Conservation (phyloP, 1,139 yeast species). For the Entelexis sorbosivorans region DNA sequence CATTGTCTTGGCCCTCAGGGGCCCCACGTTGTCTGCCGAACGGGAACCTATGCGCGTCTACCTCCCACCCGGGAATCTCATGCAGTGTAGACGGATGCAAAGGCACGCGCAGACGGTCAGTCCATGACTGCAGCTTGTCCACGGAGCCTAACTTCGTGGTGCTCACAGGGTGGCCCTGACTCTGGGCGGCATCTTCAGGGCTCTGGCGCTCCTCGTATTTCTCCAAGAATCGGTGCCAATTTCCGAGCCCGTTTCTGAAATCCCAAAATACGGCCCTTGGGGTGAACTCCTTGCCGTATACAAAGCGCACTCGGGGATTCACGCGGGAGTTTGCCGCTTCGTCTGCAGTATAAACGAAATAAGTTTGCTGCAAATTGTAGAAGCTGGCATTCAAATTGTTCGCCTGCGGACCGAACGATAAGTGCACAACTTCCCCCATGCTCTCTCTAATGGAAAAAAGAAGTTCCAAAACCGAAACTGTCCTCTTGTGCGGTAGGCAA, state of each 20-base stretch:
- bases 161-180: slow-evolving; percentile 2
- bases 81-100: slow-evolving; percentile 52
- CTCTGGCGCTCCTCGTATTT: slow-evolving; percentile 6
- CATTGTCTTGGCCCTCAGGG: slow-evolving; percentile 25
- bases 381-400: slow-evolving; percentile 69
- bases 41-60: slow-evolving; percentile 34
- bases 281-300: slow-evolving; percentile 46
- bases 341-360: slow-evolving; percentile 41
- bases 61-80: slow-evolving; percentile 47
- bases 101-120: slow-evolving; percentile 64
- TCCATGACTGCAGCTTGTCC: slow-evolving; percentile 41
- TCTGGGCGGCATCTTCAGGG: not conserved
- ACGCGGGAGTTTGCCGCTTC: slow-evolving; percentile 31
- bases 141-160: not conserved
- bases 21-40: slow-evolving; percentile 35
- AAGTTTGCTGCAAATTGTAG: slow-evolving; percentile 66
- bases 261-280: slow-evolving; percentile 81
- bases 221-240: slow-evolving; percentile 10
- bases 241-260: slow-evolving; percentile 35
- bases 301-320: slow-evolving; percentile 40
- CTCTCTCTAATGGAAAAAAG: too few species aligned
- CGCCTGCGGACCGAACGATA: slow-evolving; percentile 61
- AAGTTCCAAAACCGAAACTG: too few species aligned
- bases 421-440: slow-evolving; percentile 62
- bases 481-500: too few species aligned